Evolutionary conservation across 192 early-diverging fungal genomes (phyloP).

Genomic region (Physocladia obscura): DNA sequence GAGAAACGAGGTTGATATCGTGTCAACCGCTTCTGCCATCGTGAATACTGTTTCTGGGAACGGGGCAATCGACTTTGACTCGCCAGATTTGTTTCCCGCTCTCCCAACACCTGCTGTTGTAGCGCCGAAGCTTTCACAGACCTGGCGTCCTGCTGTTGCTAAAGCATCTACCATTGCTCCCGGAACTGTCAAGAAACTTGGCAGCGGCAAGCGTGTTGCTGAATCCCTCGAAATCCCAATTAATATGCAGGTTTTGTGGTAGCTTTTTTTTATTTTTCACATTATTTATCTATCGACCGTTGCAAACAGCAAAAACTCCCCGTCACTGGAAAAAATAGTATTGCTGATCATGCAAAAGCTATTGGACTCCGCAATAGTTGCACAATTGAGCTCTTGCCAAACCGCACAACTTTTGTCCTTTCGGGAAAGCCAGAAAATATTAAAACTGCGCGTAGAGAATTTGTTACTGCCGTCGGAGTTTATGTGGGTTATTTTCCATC

Average conservation of each 20-base stretch:
- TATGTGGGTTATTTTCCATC: conserved; percentile 18
- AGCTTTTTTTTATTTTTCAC: background rate
- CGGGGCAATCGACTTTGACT: conserved; percentile 52
- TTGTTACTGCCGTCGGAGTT: conserved; percentile 48
- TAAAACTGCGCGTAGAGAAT: conserved; percentile 73
- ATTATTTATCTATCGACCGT: background rate
- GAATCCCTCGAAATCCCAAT: conserved; percentile 50
- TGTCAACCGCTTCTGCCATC: background rate
- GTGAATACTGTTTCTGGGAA: background rate
- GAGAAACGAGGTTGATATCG: background rate
- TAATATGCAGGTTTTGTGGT: conserved; percentile 41
- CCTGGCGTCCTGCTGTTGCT: conserved; percentile 26
- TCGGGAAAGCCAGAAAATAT: conserved; percentile 79
- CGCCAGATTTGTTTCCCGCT: conserved; percentile 75
- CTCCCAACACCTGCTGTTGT: conserved; percentile 47
- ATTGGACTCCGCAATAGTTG: conserved; percentile 59
- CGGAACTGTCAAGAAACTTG: background rate
- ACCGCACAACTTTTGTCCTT: conserved; percentile 78
- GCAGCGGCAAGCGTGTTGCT: conserved; percentile 31
- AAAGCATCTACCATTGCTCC: background rate
- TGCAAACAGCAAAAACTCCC: conserved; percentile 28
- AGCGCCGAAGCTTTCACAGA: conserved; percentile 17
- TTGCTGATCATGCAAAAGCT: conserved; percentile 20
- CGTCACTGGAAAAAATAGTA: conserved; percentile 25
- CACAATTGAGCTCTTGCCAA: conserved; percentile 81